phyloP scores from a whole-genome alignment of 2,329 filamentous ascomycete genomes.

The Pestalotiopsis sp. region DNA sequence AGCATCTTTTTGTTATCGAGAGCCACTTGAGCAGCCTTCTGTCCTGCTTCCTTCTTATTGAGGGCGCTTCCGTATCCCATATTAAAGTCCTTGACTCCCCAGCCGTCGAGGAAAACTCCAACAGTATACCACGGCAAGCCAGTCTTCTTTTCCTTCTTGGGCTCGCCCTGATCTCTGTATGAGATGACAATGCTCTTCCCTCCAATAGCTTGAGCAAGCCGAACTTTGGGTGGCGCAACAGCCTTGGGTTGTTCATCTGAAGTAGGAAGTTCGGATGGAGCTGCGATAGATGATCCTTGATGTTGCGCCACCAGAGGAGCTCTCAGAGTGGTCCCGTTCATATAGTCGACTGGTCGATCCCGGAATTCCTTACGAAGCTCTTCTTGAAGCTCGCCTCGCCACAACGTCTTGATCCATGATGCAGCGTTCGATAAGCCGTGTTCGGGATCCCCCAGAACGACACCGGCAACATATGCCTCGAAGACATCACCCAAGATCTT shows the following conservation, averaged over 20 bases:
- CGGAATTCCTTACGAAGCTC: slow-evolving; percentile 46
- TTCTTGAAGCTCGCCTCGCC: slow-evolving; percentile 63
- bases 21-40: slow-evolving; percentile 64
- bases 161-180: slow-evolving; percentile 59
- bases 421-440: slow-evolving; percentile 63
- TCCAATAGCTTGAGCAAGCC: slow-evolving; percentile 52
- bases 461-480: slow-evolving; percentile 83
- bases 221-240: slow-evolving; percentile 45
- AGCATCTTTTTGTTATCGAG: slow-evolving; percentile 67
- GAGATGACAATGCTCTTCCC: slow-evolving; percentile 58
- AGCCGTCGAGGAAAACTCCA: slow-evolving; percentile 66
- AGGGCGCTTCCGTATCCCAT: slow-evolving; percentile 64
- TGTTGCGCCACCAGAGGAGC: slow-evolving; percentile 10
- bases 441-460: slow-evolving; percentile 66
- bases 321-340: background rate
- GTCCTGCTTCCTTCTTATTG: slow-evolving; percentile 69
- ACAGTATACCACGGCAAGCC: slow-evolving; percentile 62
- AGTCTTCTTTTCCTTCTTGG: slow-evolving; percentile 52
- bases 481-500: slow-evolving; percentile 88
- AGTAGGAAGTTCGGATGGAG: slow-evolving; percentile 8
- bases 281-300: slow-evolving; percentile 8
- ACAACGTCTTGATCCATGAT: slow-evolving; percentile 74
- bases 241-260: slow-evolving; percentile 7
- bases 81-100: slow-evolving; percentile 62
- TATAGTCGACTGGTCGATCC: background rate